Conservation (phyloP, 2,329 filamentous ascomycete species). For the Exophiala calicioides region DNA sequence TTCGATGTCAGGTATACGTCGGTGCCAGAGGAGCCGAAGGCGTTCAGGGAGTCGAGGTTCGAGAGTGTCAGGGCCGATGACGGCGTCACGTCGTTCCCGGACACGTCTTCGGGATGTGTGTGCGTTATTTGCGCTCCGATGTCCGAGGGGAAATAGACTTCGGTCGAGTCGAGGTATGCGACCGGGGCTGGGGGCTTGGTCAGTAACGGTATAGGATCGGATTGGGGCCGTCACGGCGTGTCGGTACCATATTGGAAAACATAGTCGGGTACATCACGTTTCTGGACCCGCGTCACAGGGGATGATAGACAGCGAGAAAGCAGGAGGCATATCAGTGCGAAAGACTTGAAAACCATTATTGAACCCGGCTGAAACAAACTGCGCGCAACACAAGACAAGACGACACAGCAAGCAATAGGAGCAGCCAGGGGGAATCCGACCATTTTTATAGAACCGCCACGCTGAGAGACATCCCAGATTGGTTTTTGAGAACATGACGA, state of each 20-base stretch:
- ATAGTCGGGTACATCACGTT: conserved; percentile 22
- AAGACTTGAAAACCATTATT: background rate
- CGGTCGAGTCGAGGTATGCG: conserved; percentile 52
- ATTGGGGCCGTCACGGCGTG: background rate
- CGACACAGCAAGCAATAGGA: too few relatives aligned
- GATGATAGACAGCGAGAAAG: conserved; percentile 1
- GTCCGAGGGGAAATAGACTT: conserved; percentile 53
- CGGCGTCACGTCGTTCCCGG: conserved; percentile 39
- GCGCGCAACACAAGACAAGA: too few relatives aligned
- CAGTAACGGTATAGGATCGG: background rate
- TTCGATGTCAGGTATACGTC: conserved; percentile 53
- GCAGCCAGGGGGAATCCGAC: too few relatives aligned
- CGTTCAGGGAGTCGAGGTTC: conserved; percentile 53
- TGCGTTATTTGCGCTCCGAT: conserved; percentile 50
- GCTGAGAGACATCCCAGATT: too few relatives aligned
- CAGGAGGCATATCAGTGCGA: background rate
- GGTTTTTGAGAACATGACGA: too few relatives aligned
- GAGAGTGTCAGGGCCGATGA: conserved; percentile 47
- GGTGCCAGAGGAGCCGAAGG: conserved; percentile 45
- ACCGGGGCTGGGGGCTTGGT: conserved; percentile 46
- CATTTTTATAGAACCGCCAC: too few relatives aligned
- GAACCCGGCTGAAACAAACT: too few relatives aligned
- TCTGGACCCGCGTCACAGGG: conserved; percentile 10
- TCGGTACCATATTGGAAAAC: conserved; percentile 22
- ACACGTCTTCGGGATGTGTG: conserved; percentile 48